Percentiles rank a stretch among this genome's conserved stretches.
phyloP scores from a whole-genome alignment of 2,329 filamentous ascomycete species.

The Hansfordia pulvinata region DNA sequence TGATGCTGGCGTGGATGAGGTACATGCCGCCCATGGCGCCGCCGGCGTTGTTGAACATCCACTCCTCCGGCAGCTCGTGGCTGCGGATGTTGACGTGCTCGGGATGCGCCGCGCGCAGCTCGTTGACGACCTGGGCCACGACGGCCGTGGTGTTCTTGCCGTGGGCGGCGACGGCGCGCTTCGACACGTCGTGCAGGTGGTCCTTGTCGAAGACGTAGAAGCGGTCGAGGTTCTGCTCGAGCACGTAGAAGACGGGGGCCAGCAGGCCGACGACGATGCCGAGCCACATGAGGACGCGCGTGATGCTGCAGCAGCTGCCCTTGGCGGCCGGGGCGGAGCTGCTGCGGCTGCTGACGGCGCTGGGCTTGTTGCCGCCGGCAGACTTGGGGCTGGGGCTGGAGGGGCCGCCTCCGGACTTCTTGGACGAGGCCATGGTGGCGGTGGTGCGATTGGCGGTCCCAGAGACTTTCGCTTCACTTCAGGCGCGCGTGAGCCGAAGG shows the following conservation, averaged over 20 bases:
- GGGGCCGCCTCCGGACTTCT: too few relatives aligned
- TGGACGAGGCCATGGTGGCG: slow-evolving; percentile 1
- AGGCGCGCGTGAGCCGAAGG: too few relatives aligned
- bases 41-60: slow-evolving; percentile 86
- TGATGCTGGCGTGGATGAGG: slow-evolving; percentile 76
- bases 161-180: slow-evolving; percentile 51
- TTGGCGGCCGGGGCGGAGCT: slow-evolving; percentile 5
- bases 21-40: slow-evolving; percentile 90
- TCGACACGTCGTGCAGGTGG: slow-evolving; percentile 55
- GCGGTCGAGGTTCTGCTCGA: slow-evolving; percentile 43
- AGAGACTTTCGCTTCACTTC: too few relatives aligned
- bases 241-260: slow-evolving; percentile 35
- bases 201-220: slow-evolving; percentile 67
- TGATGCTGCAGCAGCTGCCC: slow-evolving; percentile 9
- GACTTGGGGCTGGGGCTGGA: too few relatives aligned
- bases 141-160: slow-evolving; percentile 63
- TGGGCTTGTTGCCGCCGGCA: slow-evolving; percentile 2
- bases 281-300: slow-evolving; percentile 31
- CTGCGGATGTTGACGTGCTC: slow-evolving; percentile 50
- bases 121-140: slow-evolving; percentile 54
- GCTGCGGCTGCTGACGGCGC: slow-evolving; percentile 1
- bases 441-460: too few relatives aligned
- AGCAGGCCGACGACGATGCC: slow-evolving; percentile 40
- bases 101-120: slow-evolving; percentile 42
- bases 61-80: slow-evolving; percentile 46